A percentile compares a stretch with the other conserved stretches of the same genome.
phyloP scores from a whole-genome alignment of 495 filamentous ascomycete genomes.

The Pyronema omphalodes region DNA sequence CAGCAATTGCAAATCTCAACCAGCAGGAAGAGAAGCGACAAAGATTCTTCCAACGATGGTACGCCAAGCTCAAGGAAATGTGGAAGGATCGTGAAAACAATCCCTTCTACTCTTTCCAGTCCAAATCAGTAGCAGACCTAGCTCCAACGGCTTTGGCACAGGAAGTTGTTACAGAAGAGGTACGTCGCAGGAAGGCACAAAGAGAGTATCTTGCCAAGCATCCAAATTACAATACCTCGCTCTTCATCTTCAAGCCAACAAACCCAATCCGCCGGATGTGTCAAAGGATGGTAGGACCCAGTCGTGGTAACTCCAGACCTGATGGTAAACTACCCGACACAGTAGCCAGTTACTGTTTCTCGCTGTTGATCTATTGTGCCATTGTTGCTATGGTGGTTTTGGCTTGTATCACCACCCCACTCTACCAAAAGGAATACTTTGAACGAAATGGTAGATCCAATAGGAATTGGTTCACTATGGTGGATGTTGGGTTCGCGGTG shows the following conservation, averaged over 20 bases:
- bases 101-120: constrained; percentile 62
- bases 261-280: constrained; percentile 66
- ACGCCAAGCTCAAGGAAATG: constrained; percentile 6
- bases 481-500: constrained; percentile 73
- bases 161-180: constrained; percentile 68
- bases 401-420: constrained; percentile 81
- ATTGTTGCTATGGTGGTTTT: constrained; percentile 95
- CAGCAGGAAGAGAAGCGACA: constrained; percentile 11
- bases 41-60: constrained; percentile 11
- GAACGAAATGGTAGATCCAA: constrained; percentile 32
- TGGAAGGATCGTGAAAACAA: constrained; percentile 48
- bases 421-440: constrained; percentile 81
- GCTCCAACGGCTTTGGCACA: constrained; percentile 74
- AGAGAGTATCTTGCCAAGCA: constrained; percentile 74
- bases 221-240: constrained; percentile 78
- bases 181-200: constrained; percentile 68
- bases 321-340: constrained; percentile 76
- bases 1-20: constrained; percentile 15
- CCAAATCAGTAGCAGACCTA: constrained; percentile 45
- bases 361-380: constrained; percentile 77
- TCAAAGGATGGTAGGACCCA: constrained; percentile 81
- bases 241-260: constrained; percentile 66
- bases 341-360: constrained; percentile 79
- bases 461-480: constrained; percentile 82
- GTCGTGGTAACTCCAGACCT: constrained; percentile 64